These are phyloP conservation scores for Allantophomopsis cytisporea DNA, from an alignment of 2,329 filamentous ascomycete genomes.

Conservation along the genomic window DNA sequence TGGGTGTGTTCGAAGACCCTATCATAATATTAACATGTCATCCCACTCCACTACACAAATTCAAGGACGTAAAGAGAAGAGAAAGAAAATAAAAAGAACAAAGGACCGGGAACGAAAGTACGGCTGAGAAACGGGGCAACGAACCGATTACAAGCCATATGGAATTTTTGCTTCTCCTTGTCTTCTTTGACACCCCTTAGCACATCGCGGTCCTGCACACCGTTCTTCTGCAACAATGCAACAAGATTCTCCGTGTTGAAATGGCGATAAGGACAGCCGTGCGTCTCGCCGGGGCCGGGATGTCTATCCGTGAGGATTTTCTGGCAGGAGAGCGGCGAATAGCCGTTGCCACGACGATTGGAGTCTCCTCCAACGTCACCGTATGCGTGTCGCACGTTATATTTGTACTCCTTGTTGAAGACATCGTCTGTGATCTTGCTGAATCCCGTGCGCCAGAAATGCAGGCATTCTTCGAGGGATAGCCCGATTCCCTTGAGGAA, in stretches of 20 bases:
- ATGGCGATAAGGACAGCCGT: constrained; percentile 94
- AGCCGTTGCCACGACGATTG: constrained; percentile 75
- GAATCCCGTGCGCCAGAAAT: constrained; percentile 87
- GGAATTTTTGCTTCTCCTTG: constrained; percentile 76
- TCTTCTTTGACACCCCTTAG: constrained; percentile 77
- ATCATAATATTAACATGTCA: neutral
- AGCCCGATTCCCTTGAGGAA: constrained; percentile 95
- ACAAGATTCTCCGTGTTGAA: constrained; percentile 82
- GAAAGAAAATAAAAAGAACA: neutral
- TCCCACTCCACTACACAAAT: no score
- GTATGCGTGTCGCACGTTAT: constrained; percentile 91
- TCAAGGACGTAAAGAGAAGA: constrained; percentile 1
- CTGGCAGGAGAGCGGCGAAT: constrained; percentile 86
- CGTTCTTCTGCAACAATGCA: constrained; percentile 60
- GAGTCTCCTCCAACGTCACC: constrained; percentile 90
- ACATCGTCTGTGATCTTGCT: constrained; percentile 79
- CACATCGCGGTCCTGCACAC: constrained; percentile 65
- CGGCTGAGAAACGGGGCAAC: constrained; percentile 7
- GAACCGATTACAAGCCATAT: constrained; percentile 87
- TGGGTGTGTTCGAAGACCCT: constrained; percentile 84
- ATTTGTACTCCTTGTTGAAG: constrained; percentile 95
- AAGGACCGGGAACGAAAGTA: no score
- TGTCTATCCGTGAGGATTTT: constrained; percentile 86
- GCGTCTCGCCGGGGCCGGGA: constrained; percentile 74
- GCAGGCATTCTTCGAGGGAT: constrained; percentile 76